These are phyloP conservation scores for Skeletonema menzelii DNA, from an alignment of 108 stramenopile species.

Conservation along the genomic window DNA sequence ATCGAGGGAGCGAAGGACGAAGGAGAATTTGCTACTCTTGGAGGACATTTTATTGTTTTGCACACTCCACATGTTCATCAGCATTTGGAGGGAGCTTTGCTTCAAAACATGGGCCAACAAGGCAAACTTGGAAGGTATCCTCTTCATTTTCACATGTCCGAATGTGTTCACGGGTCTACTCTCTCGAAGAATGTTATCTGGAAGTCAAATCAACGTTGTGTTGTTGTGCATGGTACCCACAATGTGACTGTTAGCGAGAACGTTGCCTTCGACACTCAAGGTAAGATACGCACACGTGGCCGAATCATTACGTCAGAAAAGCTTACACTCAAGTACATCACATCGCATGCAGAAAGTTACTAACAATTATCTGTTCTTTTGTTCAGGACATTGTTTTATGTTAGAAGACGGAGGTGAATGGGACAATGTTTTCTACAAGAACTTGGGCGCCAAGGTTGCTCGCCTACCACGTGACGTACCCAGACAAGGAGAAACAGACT, in stretches of 20 bases:
- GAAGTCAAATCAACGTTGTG: conserved; percentile 45
- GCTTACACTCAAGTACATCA: neutral
- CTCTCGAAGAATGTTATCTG: conserved; percentile 49
- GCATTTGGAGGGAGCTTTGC: conserved; percentile 37
- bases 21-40: conserved; percentile 6
- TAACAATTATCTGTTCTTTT: neutral
- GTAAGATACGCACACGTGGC: neutral
- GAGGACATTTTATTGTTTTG: conserved; percentile 36
- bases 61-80: conserved; percentile 40
- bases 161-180: conserved; percentile 9
- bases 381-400: conserved; percentile 47
- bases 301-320: neutral
- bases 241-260: conserved; percentile 36
- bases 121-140: conserved; percentile 39
- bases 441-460: conserved; percentile 28
- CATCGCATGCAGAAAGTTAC: neutral
- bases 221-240: conserved; percentile 49
- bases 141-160: conserved; percentile 50
- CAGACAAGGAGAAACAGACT: neutral
- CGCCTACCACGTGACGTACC: neutral
- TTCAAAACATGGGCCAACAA: conserved; percentile 30
- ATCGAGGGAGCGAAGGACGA: conserved; percentile 33
- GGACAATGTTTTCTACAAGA: conserved; percentile 37
- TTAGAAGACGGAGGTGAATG: conserved; percentile 37
- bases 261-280: conserved; percentile 37